Base-by-base conservation (phyloP, 805 yeast species). In the Monosporozyma servazzii region DNA sequence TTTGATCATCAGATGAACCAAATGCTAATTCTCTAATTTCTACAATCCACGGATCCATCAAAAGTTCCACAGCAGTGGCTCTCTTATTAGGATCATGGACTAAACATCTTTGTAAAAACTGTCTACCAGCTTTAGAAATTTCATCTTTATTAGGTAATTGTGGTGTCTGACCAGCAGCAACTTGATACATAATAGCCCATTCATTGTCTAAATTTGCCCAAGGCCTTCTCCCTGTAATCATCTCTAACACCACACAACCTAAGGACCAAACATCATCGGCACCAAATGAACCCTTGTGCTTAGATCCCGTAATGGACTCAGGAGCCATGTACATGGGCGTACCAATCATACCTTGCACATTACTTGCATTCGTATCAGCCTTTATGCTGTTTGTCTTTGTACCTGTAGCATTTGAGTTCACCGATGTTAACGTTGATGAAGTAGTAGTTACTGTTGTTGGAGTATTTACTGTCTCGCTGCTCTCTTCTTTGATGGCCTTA, bases 321-420 rank as follows among this genome's bases (percentile, higher is more conserved):
- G 99, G 99, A 0, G 98, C 88, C 98, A 93, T 91, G 70, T 93
- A 93, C 97, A 91, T 93, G 13, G 98, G 98, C 0, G 99, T 93
- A 45, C 99, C 99, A 1, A 95, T 65, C 75, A 72, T 65, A 54
- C 70, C 64, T 54, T 72, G 58, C 6, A 56, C 46, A 23, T 50
- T 51, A 21, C 17, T 40, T 40, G 44, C 44, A 23, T 20, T 40
- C 8, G 44, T 21, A n/a, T 20, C 5, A 25, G 29, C n/a, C 13
- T 10, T 40, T 9, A 21, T 20, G 21, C 44, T 40, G 13, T 21
- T 21, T 21, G 44, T 21, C 29, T 40, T 40, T 3, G 29, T 21
- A 3, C 11, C 29, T 21, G 44, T 40, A 21, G 9, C 44, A 4
- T 11, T 40, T 13, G 44, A 18, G 29, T 3, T 30, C 17, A 5